Evolutionary conservation across 371 early-diverging fungal species (phyloP).

Genomic region (Lichtheimia ramosa): DNA sequence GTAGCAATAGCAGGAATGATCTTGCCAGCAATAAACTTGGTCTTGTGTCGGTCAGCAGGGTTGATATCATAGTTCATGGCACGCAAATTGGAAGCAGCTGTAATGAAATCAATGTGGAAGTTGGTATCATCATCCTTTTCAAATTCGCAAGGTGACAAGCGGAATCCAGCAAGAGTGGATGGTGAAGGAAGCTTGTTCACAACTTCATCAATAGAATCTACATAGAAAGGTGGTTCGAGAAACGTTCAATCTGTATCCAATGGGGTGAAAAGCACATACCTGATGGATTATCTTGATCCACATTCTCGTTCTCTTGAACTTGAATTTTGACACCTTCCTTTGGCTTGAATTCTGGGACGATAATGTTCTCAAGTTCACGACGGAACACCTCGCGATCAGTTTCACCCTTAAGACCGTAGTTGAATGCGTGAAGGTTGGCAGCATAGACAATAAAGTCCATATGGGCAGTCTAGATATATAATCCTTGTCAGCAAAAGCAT

Average conservation of each 20-base stretch:
- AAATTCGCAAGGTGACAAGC: conserved; percentile 89
- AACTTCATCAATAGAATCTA: conserved; percentile 70
- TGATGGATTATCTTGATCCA: conserved; percentile 32
- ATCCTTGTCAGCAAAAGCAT: too few species aligned
- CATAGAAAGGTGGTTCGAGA: background rate
- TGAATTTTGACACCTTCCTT: conserved; percentile 96
- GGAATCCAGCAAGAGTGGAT: conserved; percentile 70
- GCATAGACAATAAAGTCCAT: conserved; percentile 91
- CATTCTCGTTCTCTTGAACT: conserved; percentile 84
- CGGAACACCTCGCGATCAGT: conserved; percentile 74
- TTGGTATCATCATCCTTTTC: conserved; percentile 99
- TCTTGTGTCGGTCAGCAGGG: conserved; percentile 91
- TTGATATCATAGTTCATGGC: conserved; percentile 96
- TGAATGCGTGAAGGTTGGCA: conserved; percentile 95
- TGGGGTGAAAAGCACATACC: conserved; percentile 1
- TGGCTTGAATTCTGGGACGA: conserved; percentile 88
- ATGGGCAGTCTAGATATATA: conserved; percentile 57
- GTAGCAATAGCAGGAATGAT: conserved; percentile 99
- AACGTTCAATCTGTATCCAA: background rate
- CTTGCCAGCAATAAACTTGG: conserved; percentile 99
- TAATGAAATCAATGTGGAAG: conserved; percentile 99
- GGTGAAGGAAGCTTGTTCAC: conserved; percentile 73
- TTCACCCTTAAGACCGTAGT: conserved; percentile 85
- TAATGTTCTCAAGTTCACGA: conserved; percentile 62
- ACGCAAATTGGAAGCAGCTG: conserved; percentile 97